Base-by-base conservation (phyloP, 768 basidiomycete genomes). In the Omphalotus guepiniiformis region DNA sequence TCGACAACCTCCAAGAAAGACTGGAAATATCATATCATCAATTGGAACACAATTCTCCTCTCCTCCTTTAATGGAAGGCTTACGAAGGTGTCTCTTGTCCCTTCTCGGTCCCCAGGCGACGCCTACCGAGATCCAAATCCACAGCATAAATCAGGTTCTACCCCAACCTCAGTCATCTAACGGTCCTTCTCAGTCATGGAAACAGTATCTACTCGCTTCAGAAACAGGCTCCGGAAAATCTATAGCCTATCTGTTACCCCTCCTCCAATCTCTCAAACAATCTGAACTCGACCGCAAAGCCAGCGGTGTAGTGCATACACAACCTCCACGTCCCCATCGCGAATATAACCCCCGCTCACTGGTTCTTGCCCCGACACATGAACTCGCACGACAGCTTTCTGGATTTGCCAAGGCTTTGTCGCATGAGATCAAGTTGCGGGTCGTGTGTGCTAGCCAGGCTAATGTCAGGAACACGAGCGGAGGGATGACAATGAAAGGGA, bases 201-300 rank as follows among this genome's bases (percentile, higher is more conserved):
- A 69, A 38, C 70, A 80, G 39, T 83, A 75, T 53, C 75, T 95
- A 5, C 73, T 95, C 1, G 93, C 90, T 0, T 84, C 87, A 0
- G 92, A 94, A 64, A 95, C 91, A 0, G 93, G 93, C 13, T 92
- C 90, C 0, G 93, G 92, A 1, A 95, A 95, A 68, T 92, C 88
- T 2, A 78, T 94, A 23, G 93, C 93, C 1, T 95, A 93, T 63
- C 76, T 94, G 35, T 74, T 94, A 4, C 93, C 93, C 0, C 63
- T 94, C 45, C 72, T 95, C 2, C 87, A 94, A 53, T 68, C 76
- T 52, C 70, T 94, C 60, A 95, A 95, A 62, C 60, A 67, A 39
- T 69, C 76, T 2, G 91, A 94, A 59, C 46, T 69, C 12, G 46
- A 53, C 34, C 49, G 36, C 21, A 19, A 36, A 6, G 28, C 27